Evolutionary conservation across 1,284 basidiomycete genomes (phyloP), one percentile per base, ranked within the genome.

Genomic region (Trichosporon sp.): DNA sequence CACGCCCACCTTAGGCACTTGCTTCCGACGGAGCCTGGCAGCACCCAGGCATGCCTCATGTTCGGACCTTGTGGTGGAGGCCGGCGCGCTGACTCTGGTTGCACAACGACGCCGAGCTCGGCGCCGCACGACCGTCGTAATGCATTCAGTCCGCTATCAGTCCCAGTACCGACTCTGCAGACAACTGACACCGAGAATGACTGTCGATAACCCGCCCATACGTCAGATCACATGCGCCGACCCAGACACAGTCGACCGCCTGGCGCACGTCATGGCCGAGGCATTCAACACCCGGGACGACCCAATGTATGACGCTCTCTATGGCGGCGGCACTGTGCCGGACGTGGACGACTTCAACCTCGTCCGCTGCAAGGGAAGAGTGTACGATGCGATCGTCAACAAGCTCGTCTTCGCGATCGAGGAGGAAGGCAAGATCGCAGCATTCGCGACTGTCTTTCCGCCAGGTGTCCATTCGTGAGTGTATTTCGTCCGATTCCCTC

Each of bases 251-350:
- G 65, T 70, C 43, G 65, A 37, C n/a, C n/a, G 38, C 40, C 11
- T 63, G 10, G 69, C 69, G 8, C 32, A 12, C 16, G 40, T 70
- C 14, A 35, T 70, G 40, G 69, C 69, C 12, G 40, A 66, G 19
- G 46, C 40, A 40, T 70, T 70, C 43, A 66, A 66, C 56, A 38
- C 65, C 2, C 21, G 14, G 14, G 69, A 70, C 21, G 65, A 66
- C 32, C 43, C 61, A n/a, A 59, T 67, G 40, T 70, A 46, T 43
- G 65, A 21, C n/a, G 56, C 65, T 0, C 54, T 70, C 5, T 70
- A 67, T 19, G 68, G 64, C 63, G 21, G 37, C 40, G 59, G 8
- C 4, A 35, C 35, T 8, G 38, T 46, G 1, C 31, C 48, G 8
- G 65, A 67, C 14, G 40, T 43, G 7, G 37, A 59, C n/a, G 56